Conservation (phyloP, 352 stramenopile genomes). For the Phytophthora fragariaefolia region DNA sequence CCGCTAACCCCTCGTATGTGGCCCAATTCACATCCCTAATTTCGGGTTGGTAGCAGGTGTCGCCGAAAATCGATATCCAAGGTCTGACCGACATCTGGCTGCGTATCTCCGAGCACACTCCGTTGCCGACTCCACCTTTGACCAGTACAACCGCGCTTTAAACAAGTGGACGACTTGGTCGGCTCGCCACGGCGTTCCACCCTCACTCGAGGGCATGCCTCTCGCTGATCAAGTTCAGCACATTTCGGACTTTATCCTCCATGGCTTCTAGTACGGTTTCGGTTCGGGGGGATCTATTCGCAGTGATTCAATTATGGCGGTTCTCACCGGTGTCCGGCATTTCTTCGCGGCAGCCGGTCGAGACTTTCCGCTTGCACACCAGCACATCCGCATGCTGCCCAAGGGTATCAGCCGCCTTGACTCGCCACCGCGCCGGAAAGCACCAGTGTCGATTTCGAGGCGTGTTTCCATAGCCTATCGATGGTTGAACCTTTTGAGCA, state of each 20-base stretch:
- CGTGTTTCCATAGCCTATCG: conserved; percentile 3
- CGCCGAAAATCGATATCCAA: background rate
- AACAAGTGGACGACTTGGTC: background rate
- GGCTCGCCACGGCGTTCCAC: background rate
- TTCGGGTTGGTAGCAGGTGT: background rate
- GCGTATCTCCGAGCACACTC: conserved; percentile 16
- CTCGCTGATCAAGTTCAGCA: background rate
- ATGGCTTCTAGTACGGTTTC: background rate
- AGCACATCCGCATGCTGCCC: no score
- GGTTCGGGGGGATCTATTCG: background rate
- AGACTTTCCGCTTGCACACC: conserved; percentile 1
- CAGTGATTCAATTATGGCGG: background rate
- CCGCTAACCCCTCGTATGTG: background rate
- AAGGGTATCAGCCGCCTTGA: conserved; percentile 9
- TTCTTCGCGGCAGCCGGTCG: background rate
- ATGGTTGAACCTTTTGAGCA: background rate
- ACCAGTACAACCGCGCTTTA: background rate
- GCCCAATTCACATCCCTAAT: background rate
- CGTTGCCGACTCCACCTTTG: conserved; percentile 14
- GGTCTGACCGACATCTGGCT: background rate
- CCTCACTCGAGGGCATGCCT: background rate
- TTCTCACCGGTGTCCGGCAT: background rate
- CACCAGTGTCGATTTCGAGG: conserved; percentile 13
- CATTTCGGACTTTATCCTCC: conserved; percentile 1
- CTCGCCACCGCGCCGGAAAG: background rate